A percentile compares a stretch with the other conserved stretches of the same genome.
These are phyloP conservation scores for Mucor circinelloides DNA, from an alignment of 371 early-diverging fungal genomes.

Conservation along the genomic window DNA sequence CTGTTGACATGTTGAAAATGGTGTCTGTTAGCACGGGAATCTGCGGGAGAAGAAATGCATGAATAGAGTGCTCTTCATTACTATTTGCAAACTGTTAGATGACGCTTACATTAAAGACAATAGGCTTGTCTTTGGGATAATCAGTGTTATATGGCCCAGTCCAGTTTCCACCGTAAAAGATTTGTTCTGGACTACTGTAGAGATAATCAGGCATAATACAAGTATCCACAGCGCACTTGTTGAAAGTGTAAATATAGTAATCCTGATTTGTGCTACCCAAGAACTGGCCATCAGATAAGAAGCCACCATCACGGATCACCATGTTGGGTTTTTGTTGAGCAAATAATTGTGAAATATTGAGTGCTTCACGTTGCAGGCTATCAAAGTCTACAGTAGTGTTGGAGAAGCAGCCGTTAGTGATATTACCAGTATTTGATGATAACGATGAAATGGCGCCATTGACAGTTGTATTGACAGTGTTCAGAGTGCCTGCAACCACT, in stretches of 20 bases:
- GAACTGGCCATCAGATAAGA: slow-evolving; percentile 15
- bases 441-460: neutral
- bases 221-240: neutral
- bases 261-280: neutral
- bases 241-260: slow-evolving; percentile 5
- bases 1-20: slow-evolving; percentile 13
- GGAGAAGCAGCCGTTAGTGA: neutral
- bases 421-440: neutral
- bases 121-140: slow-evolving; percentile 9
- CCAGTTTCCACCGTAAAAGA: slow-evolving; percentile 15
- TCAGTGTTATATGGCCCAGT: slow-evolving; percentile 12
- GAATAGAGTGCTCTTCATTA: neutral
- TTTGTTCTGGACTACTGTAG: slow-evolving; percentile 9
- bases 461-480: neutral
- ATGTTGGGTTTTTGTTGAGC: slow-evolving; percentile 9
- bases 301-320: slow-evolving; percentile 15
- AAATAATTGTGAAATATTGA: slow-evolving; percentile 8
- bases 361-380: neutral
- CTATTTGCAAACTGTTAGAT: neutral
- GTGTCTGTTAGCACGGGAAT: slow-evolving; percentile 7
- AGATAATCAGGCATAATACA: slow-evolving; percentile 14
- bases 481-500: neutral
- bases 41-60: neutral
- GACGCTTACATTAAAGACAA: slow-evolving; percentile 9
- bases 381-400: slow-evolving; percentile 5